Evolutionary conservation across 2,329 filamentous ascomycete genomes (phyloP).

Genomic region (Davidsoniella virescens): DNA sequence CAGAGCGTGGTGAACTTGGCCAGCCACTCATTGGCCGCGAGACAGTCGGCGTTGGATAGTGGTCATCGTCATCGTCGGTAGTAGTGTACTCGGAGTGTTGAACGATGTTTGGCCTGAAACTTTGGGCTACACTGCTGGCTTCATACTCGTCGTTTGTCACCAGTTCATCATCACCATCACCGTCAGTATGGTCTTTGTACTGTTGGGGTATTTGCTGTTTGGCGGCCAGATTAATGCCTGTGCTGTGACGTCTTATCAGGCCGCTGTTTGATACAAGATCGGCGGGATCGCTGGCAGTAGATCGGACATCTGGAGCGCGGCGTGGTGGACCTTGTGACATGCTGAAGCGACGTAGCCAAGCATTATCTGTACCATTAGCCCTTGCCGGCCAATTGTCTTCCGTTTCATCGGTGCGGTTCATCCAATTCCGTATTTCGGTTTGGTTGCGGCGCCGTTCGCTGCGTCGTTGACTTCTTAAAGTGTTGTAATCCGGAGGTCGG

Average conservation of each 20-base stretch:
- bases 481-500: constrained; percentile 47
- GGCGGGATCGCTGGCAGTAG: constrained; percentile 46
- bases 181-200: constrained; percentile 50
- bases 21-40: constrained; percentile 24
- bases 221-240: constrained; percentile 10
- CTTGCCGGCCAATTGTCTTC: neutral
- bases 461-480: constrained; percentile 41
- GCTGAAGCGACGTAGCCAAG: constrained; percentile 37
- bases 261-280: constrained; percentile 41
- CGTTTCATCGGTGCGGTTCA: constrained; percentile 51
- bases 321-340: constrained; percentile 32
- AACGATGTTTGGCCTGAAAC: neutral
- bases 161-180: constrained; percentile 77
- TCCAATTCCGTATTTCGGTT: constrained; percentile 78
- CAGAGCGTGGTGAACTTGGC: constrained; percentile 18
- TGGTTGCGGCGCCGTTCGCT: constrained; percentile 57
- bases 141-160: constrained; percentile 63
- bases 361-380: constrained; percentile 19
- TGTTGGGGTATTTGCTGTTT: constrained; percentile 28
- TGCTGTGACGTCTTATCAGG: constrained; percentile 16
- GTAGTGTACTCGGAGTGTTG: constrained; percentile 5
- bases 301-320: constrained; percentile 39
- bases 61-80: constrained; percentile 29
- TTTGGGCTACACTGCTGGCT: constrained; percentile 20
- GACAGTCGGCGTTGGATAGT: constrained; percentile 37